Evolutionary conservation across 2,329 filamentous ascomycete species (phyloP).

Genomic region (Dactylonectria macrodidyma): DNA sequence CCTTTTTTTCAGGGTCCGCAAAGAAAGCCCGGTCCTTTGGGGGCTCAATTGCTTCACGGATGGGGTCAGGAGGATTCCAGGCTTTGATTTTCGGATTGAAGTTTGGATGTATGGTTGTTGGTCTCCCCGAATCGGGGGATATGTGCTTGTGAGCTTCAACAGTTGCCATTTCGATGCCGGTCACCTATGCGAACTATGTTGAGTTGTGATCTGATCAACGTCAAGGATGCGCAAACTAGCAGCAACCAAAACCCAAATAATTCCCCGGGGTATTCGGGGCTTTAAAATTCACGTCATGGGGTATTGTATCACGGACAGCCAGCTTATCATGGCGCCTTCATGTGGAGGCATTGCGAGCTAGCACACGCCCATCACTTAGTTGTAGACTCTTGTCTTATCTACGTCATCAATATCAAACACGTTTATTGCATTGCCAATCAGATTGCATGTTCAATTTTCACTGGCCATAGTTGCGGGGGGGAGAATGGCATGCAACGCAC

Average conservation of each 20-base stretch:
- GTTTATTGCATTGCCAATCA: neutral
- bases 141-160: slow-evolving; percentile 63
- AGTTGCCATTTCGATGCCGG: slow-evolving; percentile 35
- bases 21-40: slow-evolving; percentile 54
- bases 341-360: slow-evolving; percentile 21
- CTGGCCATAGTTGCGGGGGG: slow-evolving; percentile 12
- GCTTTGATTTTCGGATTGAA: slow-evolving; percentile 62
- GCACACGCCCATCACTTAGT: slow-evolving; percentile 9
- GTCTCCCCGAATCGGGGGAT: slow-evolving; percentile 64
- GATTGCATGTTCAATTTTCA: neutral
- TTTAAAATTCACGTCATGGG: neutral
- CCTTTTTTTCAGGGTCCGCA: slow-evolving; percentile 61
- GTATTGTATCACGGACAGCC: neutral
- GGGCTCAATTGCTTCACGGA: slow-evolving; percentile 28
- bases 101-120: slow-evolving; percentile 60
- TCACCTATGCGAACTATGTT: neutral
- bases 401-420: neutral
- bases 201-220: too few relatives aligned
- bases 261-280: neutral
- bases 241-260: neutral
- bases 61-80: slow-evolving; percentile 28
- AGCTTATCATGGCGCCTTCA: slow-evolving; percentile 4
- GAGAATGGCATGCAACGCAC: slow-evolving; percentile 10
- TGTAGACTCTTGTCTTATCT: neutral
- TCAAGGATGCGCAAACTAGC: too few relatives aligned